A percentile compares a stretch with the other conserved stretches of the same genome.
These are phyloP conservation scores for Stephanodiscus triporus DNA, from an alignment of 108 stramenopile species.

Conservation along the genomic window DNA sequence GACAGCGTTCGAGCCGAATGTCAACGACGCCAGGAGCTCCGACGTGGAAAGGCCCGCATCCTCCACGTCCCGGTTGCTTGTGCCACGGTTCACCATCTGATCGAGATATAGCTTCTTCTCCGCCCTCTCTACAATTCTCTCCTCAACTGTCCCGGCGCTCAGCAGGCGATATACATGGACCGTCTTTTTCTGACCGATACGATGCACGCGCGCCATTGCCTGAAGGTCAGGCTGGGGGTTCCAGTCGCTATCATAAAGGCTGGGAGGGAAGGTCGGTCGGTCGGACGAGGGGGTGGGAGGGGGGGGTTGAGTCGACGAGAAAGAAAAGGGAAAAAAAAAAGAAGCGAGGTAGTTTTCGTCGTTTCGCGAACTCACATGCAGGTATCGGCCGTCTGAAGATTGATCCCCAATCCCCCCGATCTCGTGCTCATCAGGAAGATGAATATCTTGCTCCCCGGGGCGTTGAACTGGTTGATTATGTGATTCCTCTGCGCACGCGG, in stretches of 20 bases:
- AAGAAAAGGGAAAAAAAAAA: too few species aligned
- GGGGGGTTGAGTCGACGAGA: too few species aligned
- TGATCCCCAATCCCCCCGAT: constrained; percentile 93
- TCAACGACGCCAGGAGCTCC: constrained; percentile 62
- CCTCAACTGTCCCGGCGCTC: constrained; percentile 86
- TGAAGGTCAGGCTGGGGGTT: constrained; percentile 94
- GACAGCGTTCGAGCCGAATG: constrained; percentile 70
- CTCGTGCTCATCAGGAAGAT: constrained; percentile 94
- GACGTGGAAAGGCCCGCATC: constrained; percentile 68
- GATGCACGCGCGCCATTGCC: constrained; percentile 94
- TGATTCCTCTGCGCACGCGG: constrained; percentile 83
- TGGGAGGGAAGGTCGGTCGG: neutral
- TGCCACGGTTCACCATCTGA: constrained; percentile 74
- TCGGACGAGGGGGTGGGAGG: too few species aligned
- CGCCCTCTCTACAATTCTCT: constrained; percentile 82
- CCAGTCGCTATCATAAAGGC: constrained; percentile 83
- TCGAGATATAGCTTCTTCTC: constrained; percentile 86
- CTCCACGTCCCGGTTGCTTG: constrained; percentile 42
- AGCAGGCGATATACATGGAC: constrained; percentile 90
- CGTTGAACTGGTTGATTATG: constrained; percentile 87
- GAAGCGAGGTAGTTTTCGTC: too few species aligned
- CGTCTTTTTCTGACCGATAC: constrained; percentile 92
- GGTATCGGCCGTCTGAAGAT: constrained; percentile 94
- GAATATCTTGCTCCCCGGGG: constrained; percentile 73
- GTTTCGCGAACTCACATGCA: constrained; percentile 54